Evolutionary conservation across 371 early-diverging fungal species (phyloP).

Genomic region (Mucor plumbeus): DNA sequence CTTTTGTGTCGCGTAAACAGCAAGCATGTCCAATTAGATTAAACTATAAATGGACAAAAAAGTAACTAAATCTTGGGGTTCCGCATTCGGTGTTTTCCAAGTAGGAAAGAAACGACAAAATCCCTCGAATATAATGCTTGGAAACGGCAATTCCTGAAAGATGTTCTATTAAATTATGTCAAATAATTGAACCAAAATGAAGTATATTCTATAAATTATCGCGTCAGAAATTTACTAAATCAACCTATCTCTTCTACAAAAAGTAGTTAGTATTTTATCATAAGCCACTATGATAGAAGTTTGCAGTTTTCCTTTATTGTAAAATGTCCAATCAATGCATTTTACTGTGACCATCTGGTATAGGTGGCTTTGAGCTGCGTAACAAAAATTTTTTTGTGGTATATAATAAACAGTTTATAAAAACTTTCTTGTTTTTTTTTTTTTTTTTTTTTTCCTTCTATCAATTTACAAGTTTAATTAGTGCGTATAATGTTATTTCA

Average conservation of each 20-base stretch:
- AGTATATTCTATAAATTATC: background rate
- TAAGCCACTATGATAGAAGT: conserved; percentile 11
- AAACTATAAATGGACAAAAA: background rate
- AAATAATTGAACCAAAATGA: background rate
- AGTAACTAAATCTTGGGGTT: background rate
- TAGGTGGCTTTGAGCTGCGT: conserved; percentile 25
- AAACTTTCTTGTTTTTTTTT: background rate
- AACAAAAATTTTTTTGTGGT: conserved; percentile 11
- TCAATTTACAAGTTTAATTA: conserved; percentile 14
- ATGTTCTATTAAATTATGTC: background rate
- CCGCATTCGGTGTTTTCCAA: background rate
- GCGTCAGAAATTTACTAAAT: background rate
- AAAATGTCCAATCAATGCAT: conserved; percentile 13
- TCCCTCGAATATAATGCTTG: too few species aligned
- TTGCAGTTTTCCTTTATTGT: conserved; percentile 18
- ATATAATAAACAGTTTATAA: conserved; percentile 7
- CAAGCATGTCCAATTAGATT: conserved; percentile 1
- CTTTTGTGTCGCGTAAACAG: background rate
- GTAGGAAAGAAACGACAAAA: background rate
- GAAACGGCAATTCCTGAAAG: too few species aligned
- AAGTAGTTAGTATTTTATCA: background rate
- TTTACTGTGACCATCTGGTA: conserved; percentile 14
- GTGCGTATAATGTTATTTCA: conserved; percentile 12
- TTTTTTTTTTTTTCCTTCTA: conserved; percentile 21
- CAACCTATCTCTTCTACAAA: background rate